Conservation (phyloP, 805 yeast species). For the Sugiyamaella smithiae region DNA sequence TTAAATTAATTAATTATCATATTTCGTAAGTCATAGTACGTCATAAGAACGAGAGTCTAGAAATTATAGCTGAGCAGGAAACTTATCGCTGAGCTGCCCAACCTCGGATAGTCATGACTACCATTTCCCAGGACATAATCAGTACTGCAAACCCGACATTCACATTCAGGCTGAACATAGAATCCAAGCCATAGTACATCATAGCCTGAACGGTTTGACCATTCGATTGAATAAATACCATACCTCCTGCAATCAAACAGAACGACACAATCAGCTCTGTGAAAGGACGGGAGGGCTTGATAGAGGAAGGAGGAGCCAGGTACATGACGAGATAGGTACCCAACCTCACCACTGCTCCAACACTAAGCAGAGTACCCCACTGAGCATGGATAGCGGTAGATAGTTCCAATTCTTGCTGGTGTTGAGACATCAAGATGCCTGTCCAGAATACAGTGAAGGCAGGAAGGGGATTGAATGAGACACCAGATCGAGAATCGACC, state of each 20-base stretch:
- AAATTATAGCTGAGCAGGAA: not conserved
- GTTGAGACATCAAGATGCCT: slow-evolving; percentile 92
- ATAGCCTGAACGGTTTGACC: slow-evolving; percentile 80
- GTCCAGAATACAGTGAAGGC: slow-evolving; percentile 94
- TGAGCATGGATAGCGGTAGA: slow-evolving; percentile 82
- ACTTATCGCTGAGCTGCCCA: slow-evolving; percentile 12
- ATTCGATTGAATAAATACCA: slow-evolving; percentile 88
- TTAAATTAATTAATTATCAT: too few species aligned
- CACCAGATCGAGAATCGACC: slow-evolving; percentile 29
- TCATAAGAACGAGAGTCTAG: too few species aligned
- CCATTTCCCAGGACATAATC: slow-evolving; percentile 86
- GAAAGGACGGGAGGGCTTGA: slow-evolving; percentile 66
- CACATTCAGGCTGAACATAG: slow-evolving; percentile 88
- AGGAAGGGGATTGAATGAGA: slow-evolving; percentile 94
- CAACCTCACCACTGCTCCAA: slow-evolving; percentile 75
- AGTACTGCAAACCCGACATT: slow-evolving; percentile 75
- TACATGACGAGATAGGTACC: slow-evolving; percentile 57
- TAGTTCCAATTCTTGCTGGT: slow-evolving; percentile 74
- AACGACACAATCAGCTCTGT: slow-evolving; percentile 82
- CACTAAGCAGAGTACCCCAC: slow-evolving; percentile 87
- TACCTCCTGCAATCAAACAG: slow-evolving; percentile 81
- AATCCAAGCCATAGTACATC: slow-evolving; percentile 76
- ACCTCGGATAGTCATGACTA: slow-evolving; percentile 48
- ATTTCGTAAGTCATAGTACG: too few species aligned
- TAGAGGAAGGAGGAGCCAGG: slow-evolving; percentile 36